Base-by-base conservation (phyloP, 106 monocot genomes). In the Vanilla planifolia region DNA sequence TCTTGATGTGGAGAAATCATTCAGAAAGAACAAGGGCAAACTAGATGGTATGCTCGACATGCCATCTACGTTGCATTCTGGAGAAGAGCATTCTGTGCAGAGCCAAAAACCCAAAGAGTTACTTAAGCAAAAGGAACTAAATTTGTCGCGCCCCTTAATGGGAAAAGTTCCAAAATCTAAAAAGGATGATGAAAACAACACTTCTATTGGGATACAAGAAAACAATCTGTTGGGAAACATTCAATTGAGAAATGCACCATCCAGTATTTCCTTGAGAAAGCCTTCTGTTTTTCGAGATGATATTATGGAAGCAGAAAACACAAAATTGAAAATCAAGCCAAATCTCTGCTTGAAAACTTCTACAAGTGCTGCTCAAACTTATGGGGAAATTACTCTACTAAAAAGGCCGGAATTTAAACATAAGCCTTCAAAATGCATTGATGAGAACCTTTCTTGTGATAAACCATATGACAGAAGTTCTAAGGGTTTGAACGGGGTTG, bases 1-100 rank as follows among this genome's bases (percentile, higher is more conserved):
- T 61, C 69, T 92, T 33, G 92, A 84, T 3, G 71, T 92, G 10
- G 92, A 92, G 67, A 92, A 92, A 57, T 61, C 78, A 5, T 78
- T 88, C 67, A 43, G 27, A 13, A 91, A 77, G 24, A 84, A 73
- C 24, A 77, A 80, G 45, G 65, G 69, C 36, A 71, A 71, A 59
- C 20, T 62, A 32, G 77, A 72, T 72, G 77, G 77, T 59, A 42
- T 65, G 64, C 33, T 70, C 26, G 51, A 68, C n/a, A 29, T 66
- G 48, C 51, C 62, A 26, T 10, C 25, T 9, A 55, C 70, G 32
- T 3, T 53, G 20, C 63, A 15, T 37, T 28, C 48, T 14, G 72
- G 63, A n/a, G 19, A 17, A 40, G 37, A 40, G 47, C n/a, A 5
- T 9, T 43, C 33, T 33, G 14, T 43, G n/a, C 37, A 51, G 7